Conservation (phyloP, 163 green algal species). For the Prototheca wickerhamii region DNA sequence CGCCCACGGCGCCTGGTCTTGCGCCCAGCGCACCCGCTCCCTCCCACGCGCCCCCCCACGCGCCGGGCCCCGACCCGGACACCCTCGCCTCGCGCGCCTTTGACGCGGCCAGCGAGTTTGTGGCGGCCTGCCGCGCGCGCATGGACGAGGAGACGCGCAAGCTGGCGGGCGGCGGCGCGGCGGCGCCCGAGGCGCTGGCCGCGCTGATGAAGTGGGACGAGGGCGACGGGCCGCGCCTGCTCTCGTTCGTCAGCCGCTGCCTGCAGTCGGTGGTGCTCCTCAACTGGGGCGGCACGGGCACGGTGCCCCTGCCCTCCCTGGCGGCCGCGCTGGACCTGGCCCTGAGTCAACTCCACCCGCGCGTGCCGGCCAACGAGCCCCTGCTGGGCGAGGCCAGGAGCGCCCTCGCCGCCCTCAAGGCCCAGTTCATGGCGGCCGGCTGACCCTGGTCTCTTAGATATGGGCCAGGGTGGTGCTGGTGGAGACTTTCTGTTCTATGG, state of each 20-base stretch:
- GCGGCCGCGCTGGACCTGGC: slow-evolving; percentile 14
- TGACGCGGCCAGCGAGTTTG: slow-evolving; percentile 1
- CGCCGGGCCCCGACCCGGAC: slow-evolving; percentile 1
- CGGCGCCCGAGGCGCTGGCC: neutral
- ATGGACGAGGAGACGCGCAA: slow-evolving; percentile 2
- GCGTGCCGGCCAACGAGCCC: slow-evolving; percentile 1
- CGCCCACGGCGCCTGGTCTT: too few species aligned
- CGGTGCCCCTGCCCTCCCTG: neutral
- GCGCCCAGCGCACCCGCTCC: neutral
- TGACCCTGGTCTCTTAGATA: neutral
- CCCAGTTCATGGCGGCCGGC: slow-evolving; percentile 13
- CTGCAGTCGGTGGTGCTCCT: slow-evolving; percentile 24
- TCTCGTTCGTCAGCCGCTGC: slow-evolving; percentile 9
- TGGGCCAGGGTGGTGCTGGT: neutral
- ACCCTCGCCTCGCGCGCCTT: neutral
- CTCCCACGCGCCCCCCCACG: neutral
- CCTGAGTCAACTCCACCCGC: slow-evolving; percentile 6
- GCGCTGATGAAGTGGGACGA: neutral
- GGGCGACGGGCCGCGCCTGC: slow-evolving; percentile 2
- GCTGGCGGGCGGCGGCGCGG: neutral
- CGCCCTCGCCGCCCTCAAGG: slow-evolving; percentile 14
- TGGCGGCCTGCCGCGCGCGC: slow-evolving; percentile 6
- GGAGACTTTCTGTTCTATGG: too few species aligned
- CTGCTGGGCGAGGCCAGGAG: slow-evolving; percentile 11
- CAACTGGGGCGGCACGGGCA: slow-evolving; percentile 2